A percentile compares a stretch with the other conserved stretches of the same genome.
Evolutionary conservation across 495 filamentous ascomycete species (phyloP).

Genomic region (Articulospora tetracladia): DNA sequence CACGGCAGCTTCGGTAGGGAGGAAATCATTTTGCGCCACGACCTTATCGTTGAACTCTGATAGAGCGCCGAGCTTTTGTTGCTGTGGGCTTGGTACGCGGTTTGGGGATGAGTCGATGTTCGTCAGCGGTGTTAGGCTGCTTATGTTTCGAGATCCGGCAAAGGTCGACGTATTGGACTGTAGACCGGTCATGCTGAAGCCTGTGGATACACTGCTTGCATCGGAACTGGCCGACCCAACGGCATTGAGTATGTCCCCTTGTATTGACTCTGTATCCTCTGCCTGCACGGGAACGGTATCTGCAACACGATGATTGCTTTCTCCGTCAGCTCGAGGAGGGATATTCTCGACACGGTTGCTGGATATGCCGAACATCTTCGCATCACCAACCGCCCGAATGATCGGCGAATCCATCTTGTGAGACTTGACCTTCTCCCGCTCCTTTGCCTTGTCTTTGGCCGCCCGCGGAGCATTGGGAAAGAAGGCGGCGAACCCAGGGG

Average conservation of each 20-base stretch:
- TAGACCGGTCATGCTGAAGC: conserved; percentile 53
- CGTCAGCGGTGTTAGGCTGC: conserved; percentile 72
- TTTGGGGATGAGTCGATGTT: conserved; percentile 69
- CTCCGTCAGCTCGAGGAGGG: conserved; percentile 20
- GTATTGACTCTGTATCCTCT: conserved; percentile 56
- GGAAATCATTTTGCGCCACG: conserved; percentile 10
- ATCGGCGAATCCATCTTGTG: conserved; percentile 31
- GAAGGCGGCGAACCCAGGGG: conserved; percentile 58
- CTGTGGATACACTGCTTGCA: conserved; percentile 58
- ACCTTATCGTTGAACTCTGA: conserved; percentile 1
- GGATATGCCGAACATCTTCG: conserved; percentile 13
- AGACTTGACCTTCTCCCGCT: conserved; percentile 44
- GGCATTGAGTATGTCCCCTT: conserved; percentile 59
- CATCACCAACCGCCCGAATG: conserved; percentile 26
- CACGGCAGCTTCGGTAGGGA: conserved; percentile 40
- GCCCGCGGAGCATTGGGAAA: conserved; percentile 78
- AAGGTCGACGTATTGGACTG: conserved; percentile 45
- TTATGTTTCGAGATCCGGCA: conserved; percentile 32
- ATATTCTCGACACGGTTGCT: conserved; percentile 20
- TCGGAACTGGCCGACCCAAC: conserved; percentile 65
- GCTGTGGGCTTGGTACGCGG: conserved; percentile 50
- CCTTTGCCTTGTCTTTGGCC: conserved; percentile 50
- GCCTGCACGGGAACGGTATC: conserved; percentile 33
- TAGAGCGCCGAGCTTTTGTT: conserved; percentile 27
- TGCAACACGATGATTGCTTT: conserved; percentile 31